These are phyloP conservation scores for Ophiostoma quercus DNA, from an alignment of 2,329 filamentous ascomycete species.

Conservation along the genomic window DNA sequence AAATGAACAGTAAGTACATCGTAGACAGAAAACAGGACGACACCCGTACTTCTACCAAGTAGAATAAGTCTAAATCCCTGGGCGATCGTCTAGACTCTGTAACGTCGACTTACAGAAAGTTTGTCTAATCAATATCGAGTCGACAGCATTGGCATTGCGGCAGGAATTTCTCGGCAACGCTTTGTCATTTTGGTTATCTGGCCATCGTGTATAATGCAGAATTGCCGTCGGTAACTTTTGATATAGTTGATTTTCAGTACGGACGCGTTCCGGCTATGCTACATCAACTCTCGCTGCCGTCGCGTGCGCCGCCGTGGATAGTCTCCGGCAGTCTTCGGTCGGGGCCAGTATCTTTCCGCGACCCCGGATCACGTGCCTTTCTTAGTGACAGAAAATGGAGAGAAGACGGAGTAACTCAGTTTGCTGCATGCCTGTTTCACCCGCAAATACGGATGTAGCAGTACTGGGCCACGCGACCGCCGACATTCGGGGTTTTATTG, in stretches of 20 bases:
- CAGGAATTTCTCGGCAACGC: not conserved
- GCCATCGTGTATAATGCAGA: not conserved
- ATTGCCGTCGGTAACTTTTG: not conserved
- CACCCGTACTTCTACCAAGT: not conserved
- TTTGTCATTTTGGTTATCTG: not conserved
- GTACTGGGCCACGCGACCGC: not conserved
- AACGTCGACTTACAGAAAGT: too few relatives aligned
- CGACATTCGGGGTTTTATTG: not conserved
- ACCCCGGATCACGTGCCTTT: not conserved
- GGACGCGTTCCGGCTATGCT: not conserved
- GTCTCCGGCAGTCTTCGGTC: slow-evolving; percentile 3
- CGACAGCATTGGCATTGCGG: not conserved
- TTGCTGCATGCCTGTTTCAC: not conserved
- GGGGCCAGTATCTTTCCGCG: not conserved
- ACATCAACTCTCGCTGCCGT: not conserved
- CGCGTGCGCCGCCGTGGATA: not conserved
- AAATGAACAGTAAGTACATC: too few relatives aligned
- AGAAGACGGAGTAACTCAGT: too few relatives aligned
- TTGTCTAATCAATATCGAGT: not conserved
- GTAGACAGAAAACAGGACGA: not conserved
- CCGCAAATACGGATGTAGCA: not conserved
- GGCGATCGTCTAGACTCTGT: not conserved
- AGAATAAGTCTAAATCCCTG: not conserved
- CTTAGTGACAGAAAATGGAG: not conserved
- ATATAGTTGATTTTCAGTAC: not conserved